phyloP scores from a whole-genome alignment of 2,329 filamentous ascomycete species.

The Acarospora socialis region DNA sequence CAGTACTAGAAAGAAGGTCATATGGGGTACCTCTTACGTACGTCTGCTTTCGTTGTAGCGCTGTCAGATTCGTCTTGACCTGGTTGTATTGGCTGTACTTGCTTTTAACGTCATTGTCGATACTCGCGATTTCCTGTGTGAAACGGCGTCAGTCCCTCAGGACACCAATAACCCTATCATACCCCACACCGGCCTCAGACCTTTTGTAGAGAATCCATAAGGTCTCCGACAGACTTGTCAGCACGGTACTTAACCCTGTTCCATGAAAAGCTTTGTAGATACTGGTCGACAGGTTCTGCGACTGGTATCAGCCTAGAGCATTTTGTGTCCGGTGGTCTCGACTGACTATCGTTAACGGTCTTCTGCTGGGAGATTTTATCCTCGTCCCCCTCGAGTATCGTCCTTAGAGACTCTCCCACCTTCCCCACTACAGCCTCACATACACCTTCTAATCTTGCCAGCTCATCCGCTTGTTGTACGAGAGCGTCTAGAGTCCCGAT shows the following conservation, averaged over 20 bases:
- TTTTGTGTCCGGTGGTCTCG: background rate
- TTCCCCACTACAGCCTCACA: constrained; percentile 77
- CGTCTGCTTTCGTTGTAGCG: constrained; percentile 79
- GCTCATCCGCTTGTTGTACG: constrained; percentile 90
- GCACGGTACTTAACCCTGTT: constrained; percentile 96
- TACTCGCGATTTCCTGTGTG: constrained; percentile 64
- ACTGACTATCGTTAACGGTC: constrained; percentile 82
- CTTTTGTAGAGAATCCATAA: constrained; percentile 81
- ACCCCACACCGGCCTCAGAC: constrained; percentile 27
- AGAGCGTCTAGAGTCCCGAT: constrained; percentile 91
- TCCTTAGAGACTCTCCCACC: constrained; percentile 71
- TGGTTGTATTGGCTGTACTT: constrained; percentile 93
- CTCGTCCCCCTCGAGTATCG: constrained; percentile 71
- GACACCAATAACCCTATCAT: background rate
- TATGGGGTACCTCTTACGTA: constrained; percentile 28
- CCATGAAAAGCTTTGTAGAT: constrained; percentile 80
- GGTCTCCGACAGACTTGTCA: constrained; percentile 75
- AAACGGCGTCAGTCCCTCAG: background rate
- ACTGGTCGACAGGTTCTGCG: constrained; percentile 87
- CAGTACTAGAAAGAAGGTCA: background rate
- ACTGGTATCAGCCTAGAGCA: constrained; percentile 7
- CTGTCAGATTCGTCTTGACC: constrained; percentile 69
- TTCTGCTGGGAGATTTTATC: constrained; percentile 74
- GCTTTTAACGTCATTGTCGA: constrained; percentile 89
- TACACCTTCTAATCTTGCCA: constrained; percentile 68